Base-by-base conservation (phyloP, 2,329 filamentous ascomycete genomes). In the Monosporascus sp. region DNA sequence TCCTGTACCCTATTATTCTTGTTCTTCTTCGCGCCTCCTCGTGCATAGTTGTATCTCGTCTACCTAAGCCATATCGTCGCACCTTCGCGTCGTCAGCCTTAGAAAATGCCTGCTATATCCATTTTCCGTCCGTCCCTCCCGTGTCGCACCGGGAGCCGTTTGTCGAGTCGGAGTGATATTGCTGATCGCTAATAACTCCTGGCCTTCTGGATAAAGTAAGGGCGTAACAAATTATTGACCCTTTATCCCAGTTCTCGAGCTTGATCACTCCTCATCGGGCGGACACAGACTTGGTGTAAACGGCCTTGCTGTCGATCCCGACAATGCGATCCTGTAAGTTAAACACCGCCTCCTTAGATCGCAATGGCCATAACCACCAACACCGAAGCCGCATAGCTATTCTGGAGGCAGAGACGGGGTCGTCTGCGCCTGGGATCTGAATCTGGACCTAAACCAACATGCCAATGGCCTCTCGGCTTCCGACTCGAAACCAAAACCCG, bases 261-360 rank as follows among this genome's bases (percentile, higher is more conserved):
- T 80, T 57, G 78, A 79, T 58, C 79, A 80, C 63, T 76, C 78
- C 44, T 80, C 79, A 48, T 76, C 72, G 45, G 90, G 90, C 61
- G 93, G 93, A 54, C 94, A 99, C 77, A 82, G 92, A 64, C 84
- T 97, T 53, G 94, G 94, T 60, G 90, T 99, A 63, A 97, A 97
- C 78, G 92, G 93, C 58, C 83, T 99, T 56, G 90, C 90, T 50
- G 86, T 97, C 60, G 94, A 97, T 73, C 77, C 80, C 57, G 80
- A 87, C 61, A 89, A 88, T 70, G 89, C 87, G 52, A 91, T 96
- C 57, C 80, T 99, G 91, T 97, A 78, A 78, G 88, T 67, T 59
- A 50, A 59, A 53, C 49, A 7, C 25, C 27, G 20, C 22, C 49
- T 5, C 31, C 25, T 38, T 25, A 9, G 14, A 35, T 35, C 31